A percentile compares a stretch with the other conserved stretches of the same genome.
These are phyloP conservation scores for Neurospora pannonica DNA, from an alignment of 495 filamentous ascomycete species.

Conservation along the genomic window DNA sequence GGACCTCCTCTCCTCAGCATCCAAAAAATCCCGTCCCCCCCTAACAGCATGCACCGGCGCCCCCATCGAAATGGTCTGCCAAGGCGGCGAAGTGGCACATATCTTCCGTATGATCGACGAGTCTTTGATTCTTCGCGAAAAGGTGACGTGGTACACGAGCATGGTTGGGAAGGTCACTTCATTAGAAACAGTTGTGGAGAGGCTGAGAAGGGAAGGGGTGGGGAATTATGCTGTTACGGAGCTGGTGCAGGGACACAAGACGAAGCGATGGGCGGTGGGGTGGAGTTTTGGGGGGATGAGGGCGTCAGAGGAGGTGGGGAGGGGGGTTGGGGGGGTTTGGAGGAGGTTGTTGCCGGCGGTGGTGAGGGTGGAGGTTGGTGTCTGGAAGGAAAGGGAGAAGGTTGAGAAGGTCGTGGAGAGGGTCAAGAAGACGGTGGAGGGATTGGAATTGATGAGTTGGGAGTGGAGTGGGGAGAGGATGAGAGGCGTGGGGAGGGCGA, in stretches of 20 bases:
- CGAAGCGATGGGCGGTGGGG: conserved; percentile 75
- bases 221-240: conserved; percentile 76
- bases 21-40: conserved; percentile 59
- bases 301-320: conserved; percentile 9
- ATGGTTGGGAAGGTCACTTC: conserved; percentile 84
- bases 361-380: conserved; percentile 30
- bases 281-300: conserved; percentile 74
- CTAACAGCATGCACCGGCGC: conserved; percentile 75
- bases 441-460: conserved; percentile 53
- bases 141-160: conserved; percentile 77
- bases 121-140: conserved; percentile 48
- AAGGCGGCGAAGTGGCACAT: conserved; percentile 77
- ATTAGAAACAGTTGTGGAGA: conserved; percentile 51
- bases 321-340: conserved; percentile 22
- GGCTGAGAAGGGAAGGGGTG: conserved; percentile 48
- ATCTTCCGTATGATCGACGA: conserved; percentile 66
- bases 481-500: conserved; percentile 27
- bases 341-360: conserved; percentile 51
- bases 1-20: conserved; percentile 59
- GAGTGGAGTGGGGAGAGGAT: conserved; percentile 24
- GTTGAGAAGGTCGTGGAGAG: conserved; percentile 7
- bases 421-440: conserved; percentile 15
- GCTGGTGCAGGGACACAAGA: conserved; percentile 71
- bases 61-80: conserved; percentile 76
- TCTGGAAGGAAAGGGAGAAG: neutral